Evolutionary conservation across 768 basidiomycete species (phyloP), one percentile per base, ranked within the genome.

Genomic region (Lactarius evosmus): DNA sequence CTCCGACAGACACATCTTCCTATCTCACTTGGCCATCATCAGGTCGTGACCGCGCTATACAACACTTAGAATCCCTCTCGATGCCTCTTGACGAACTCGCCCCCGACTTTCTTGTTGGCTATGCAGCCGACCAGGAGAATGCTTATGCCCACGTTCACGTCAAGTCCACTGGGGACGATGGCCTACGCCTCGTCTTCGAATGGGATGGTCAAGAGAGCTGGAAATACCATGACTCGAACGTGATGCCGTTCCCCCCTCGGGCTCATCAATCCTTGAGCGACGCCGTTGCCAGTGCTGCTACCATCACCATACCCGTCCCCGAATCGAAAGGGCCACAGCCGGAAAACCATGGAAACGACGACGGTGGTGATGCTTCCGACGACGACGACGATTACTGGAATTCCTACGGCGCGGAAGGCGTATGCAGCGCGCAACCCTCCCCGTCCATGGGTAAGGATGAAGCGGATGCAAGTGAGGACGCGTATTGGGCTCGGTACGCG

Each of bases 401-500:
- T 66, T 79, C 85, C 12, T 89, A 90, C 66, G 82, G 78, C 22
- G 74, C 75, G 12, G 69, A 70, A 11, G 77, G 76, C 52, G 63
- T 69, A 12, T 78, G 76, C 59, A 61, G 29, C 52, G 36, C 56
- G 67, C 74, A 60, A 64, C 64, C 54, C 73, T 72, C 12, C 36
- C 46, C 29, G 38, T 49, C 41, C 16, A 40, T 69, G 25, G 67
- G 58, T 49, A 75, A 74, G 38, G 73, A 73, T 41, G 66, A 60
- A 53, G 63, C 67, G 30, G 70, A 69, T 29, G 67, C 70, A 1
- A 72, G 71, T 38, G 82, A 83, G 65, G 89, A 89, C 63, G 86
- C 86, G 7, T 91, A 91, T 68, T 91, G 89, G 89, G 87, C 87
- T 29, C 86, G 81, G 66, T 91, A 91, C 72, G 77, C 86, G 33